A percentile compares a stretch with the other conserved stretches of the same genome.
Conservation (phyloP, 371 early-diverging fungal species). For the Mortierella sp. region DNA sequence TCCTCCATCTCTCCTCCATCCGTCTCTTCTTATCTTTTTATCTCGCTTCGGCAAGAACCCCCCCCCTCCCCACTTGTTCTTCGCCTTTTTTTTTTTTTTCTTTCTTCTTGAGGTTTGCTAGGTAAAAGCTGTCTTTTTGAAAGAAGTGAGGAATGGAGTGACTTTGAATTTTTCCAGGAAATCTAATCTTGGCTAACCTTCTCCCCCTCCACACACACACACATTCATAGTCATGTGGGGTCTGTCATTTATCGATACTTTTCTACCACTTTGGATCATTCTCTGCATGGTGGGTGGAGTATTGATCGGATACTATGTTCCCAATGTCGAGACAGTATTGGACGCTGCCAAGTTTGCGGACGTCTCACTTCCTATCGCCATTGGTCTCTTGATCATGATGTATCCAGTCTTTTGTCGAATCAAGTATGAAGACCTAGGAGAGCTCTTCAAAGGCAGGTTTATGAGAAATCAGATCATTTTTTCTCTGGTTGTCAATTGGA, state of each 20-base stretch:
- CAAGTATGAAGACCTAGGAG: constrained; percentile 65
- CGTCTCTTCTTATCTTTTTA: no score
- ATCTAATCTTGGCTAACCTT: not conserved
- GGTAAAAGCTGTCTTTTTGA: no score
- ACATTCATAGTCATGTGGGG: constrained; percentile 19
- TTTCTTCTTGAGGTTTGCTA: no score
- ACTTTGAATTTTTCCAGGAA: not conserved
- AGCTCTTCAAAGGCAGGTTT: constrained; percentile 52
- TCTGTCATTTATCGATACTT: constrained; percentile 60
- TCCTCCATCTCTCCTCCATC: no score
- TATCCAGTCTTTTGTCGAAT: constrained; percentile 79
- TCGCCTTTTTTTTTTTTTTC: no score
- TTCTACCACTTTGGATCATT: constrained; percentile 65
- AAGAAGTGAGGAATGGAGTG: not conserved
- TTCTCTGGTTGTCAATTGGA: constrained; percentile 74
- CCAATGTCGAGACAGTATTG: constrained; percentile 62
- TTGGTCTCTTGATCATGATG: constrained; percentile 79
- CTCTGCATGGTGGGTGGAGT: constrained; percentile 74
- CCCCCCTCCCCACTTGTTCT: no score
- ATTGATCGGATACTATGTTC: constrained; percentile 74
- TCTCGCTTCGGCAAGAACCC: no score
- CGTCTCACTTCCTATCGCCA: constrained; percentile 75
- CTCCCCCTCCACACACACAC: not conserved
- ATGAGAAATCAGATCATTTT: constrained; percentile 61
- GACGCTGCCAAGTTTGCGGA: constrained; percentile 66